These are phyloP conservation scores for Lasiodiplodia sp. DNA, from an alignment of 2,329 filamentous ascomycete genomes.

Conservation along the genomic window DNA sequence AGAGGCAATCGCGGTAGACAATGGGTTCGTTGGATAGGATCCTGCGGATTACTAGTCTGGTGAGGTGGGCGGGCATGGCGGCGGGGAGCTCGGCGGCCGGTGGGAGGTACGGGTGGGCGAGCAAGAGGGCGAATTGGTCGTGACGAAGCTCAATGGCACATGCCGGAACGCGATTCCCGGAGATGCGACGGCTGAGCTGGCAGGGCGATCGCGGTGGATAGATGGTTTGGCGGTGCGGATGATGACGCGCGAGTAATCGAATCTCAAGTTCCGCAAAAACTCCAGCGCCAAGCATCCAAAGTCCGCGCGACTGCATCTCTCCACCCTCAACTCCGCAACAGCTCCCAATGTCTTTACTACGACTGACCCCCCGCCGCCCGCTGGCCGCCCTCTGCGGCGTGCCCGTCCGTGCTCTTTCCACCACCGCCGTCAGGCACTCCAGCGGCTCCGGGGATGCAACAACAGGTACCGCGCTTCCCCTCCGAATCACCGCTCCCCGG, in stretches of 20 bases:
- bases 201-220: not conserved
- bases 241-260: conserved; percentile 7
- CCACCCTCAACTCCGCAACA: not conserved
- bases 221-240: conserved; percentile 4
- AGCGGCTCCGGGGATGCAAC: conserved; percentile 1
- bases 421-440: conserved; percentile 2
- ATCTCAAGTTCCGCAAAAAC: conserved; percentile 20
- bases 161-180: not conserved
- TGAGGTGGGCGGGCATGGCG: conserved; percentile 67
- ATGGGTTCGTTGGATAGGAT: conserved; percentile 61
- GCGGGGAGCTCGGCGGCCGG: conserved; percentile 16
- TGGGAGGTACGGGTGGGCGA: not conserved
- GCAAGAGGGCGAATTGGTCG: not conserved
- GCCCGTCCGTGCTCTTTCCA: conserved; percentile 11
- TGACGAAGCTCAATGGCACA: conserved; percentile 12
- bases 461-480: not conserved
- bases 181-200: not conserved
- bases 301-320: not conserved
- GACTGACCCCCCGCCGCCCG: not conserved
- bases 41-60: conserved; percentile 65
- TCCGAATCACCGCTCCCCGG: not conserved
- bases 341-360: conserved; percentile 10
- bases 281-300: conserved; percentile 24
- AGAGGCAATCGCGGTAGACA: conserved; percentile 54
- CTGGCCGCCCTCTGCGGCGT: conserved; percentile 1